These are phyloP conservation scores for Podaxis sp. DNA, from an alignment of 768 basidiomycete species.

Conservation along the genomic window DNA sequence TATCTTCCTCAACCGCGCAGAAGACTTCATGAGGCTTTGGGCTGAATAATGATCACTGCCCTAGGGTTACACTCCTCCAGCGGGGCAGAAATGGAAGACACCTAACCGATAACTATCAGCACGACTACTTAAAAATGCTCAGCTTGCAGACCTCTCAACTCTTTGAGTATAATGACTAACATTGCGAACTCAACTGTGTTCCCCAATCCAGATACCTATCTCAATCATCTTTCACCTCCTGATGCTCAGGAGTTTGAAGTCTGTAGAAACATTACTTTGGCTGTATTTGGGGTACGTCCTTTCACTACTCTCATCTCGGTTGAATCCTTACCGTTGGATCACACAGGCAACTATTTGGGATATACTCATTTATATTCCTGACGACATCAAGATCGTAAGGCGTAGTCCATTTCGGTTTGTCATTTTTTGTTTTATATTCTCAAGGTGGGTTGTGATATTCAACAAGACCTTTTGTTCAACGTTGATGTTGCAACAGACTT, in stretches of 20 bases:
- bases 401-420: background rate
- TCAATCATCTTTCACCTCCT: background rate
- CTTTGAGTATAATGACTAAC: background rate
- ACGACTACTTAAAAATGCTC: too few species aligned
- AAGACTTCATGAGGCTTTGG: too few species aligned
- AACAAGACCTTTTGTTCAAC: background rate
- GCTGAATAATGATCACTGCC: too few species aligned
- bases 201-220: background rate
- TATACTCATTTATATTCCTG: background rate
- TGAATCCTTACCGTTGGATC: background rate
- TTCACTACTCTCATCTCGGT: background rate
- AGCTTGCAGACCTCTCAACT: too few species aligned
- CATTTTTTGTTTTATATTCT: constrained; percentile 4
- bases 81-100: too few species aligned
- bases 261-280: background rate
- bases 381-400: background rate
- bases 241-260: background rate
- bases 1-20: too few species aligned
- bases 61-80: too few species aligned
- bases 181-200: background rate
- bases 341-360: background rate
- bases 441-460: background rate
- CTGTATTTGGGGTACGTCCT: background rate
- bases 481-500: too few species aligned
- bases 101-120: too few species aligned